Conservation (phyloP, 805 yeast species). For the Saccharomycopsis fibuligera region DNA sequence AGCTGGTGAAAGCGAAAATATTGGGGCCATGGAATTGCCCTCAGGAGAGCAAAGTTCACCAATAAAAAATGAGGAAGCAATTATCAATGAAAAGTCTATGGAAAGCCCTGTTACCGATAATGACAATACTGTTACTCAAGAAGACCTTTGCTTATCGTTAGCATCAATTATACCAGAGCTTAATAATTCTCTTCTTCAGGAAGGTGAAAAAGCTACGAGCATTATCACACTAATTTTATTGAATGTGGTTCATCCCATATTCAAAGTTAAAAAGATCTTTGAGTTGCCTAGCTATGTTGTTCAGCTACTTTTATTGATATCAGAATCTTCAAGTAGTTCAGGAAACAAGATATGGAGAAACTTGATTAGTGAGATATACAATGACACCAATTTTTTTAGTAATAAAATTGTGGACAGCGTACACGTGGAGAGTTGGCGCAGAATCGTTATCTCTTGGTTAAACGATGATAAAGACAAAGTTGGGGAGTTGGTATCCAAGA, state of each 20-base stretch:
- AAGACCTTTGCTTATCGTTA: slow-evolving; percentile 40
- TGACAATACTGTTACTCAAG: slow-evolving; percentile 29
- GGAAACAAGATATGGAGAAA: slow-evolving; percentile 49
- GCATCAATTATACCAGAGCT: slow-evolving; percentile 35
- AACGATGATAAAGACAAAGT: slow-evolving; percentile 54
- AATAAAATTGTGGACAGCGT: slow-evolving; percentile 27
- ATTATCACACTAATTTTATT: slow-evolving; percentile 46
- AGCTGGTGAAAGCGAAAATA: not conserved
- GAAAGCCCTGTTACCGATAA: not conserved
- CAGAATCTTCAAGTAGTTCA: slow-evolving; percentile 30
- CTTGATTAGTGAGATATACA: slow-evolving; percentile 55
- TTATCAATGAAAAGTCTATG: not conserved
- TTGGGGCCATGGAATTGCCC: too few relatives aligned
- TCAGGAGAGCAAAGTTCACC: too few relatives aligned
- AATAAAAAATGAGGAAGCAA: not conserved
- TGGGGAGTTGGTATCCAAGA: slow-evolving; percentile 42
- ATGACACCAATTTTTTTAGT: slow-evolving; percentile 53
- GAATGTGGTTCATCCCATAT: slow-evolving; percentile 46
- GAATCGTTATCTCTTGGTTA: slow-evolving; percentile 58
- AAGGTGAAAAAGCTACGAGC: slow-evolving; percentile 52
- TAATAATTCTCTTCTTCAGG: slow-evolving; percentile 38
- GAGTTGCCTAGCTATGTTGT: slow-evolving; percentile 38
- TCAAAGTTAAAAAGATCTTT: slow-evolving; percentile 40
- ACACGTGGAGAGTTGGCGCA: slow-evolving; percentile 38
- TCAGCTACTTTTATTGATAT: slow-evolving; percentile 35